Base-by-base conservation (phyloP, 148 eudicot genomes). In the Arbutus unedo region DNA sequence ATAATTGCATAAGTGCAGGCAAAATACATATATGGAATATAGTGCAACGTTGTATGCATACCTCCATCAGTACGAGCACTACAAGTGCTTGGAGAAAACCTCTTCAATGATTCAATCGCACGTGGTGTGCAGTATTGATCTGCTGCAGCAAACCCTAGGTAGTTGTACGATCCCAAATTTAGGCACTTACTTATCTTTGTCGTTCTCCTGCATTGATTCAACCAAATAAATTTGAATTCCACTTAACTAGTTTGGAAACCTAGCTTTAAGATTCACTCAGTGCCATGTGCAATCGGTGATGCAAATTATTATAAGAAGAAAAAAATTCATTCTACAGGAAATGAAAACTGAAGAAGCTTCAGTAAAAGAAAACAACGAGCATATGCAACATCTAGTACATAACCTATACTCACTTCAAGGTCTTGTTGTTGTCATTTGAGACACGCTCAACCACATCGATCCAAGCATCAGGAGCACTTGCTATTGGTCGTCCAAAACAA, bases 381-480 rank as follows among this genome's bases (percentile, higher is more conserved):
- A 74, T n/a, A 4, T 5, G 16, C 47, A 77, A 62, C 56, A 50
- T 57, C 13, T 18, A 79, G 3, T 41, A 31, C 73, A 60, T 31
- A 77, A 51, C 19, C 44, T 45, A 62, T 15, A 90, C 97, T 85
- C 88, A 96, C 98, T 89, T 88, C 53, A 96, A 83, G 31, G 99
- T 96, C 89, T 96, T 96, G 94, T 96, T 96, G 71, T 83, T 84
- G 84, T 96, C 97, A 78, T 94, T 91, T 77, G 99, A 96, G 89
- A 87, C 88, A 80, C 99, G 99, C 87, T 96, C 99, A 76, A 93
- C 96, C 86, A 96, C 89, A 89, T 96, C 93, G 87, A 96, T 90
- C 99, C 99, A 96, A 84, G 99, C 92, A 93, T 96, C 99, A 43
- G 99, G 99, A 81, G 98, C 91, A 87, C 99, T 96, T 72, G 97